phyloP scores from a whole-genome alignment of 2,329 filamentous ascomycete species.

The Pyrenochaeta sp. region DNA sequence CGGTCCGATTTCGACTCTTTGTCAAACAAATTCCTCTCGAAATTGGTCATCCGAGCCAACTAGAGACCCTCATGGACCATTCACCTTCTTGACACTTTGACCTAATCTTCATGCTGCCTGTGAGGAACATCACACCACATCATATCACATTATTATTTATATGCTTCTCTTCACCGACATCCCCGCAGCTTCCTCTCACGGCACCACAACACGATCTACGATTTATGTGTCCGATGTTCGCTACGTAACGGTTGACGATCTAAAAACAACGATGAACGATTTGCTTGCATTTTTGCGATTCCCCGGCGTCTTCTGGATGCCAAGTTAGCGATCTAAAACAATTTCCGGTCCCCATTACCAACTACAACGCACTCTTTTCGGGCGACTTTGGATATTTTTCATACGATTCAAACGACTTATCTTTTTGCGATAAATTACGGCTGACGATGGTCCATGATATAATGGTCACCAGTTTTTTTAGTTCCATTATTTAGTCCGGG shows the following conservation, averaged over 20 bases:
- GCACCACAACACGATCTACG: constrained; percentile 38
- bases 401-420: constrained; percentile 29
- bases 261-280: constrained; percentile 42
- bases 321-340: constrained; percentile 39
- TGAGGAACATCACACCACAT: no score
- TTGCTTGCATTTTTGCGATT: constrained; percentile 45
- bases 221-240: constrained; percentile 42
- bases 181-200: constrained; percentile 34
- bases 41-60: constrained; percentile 94
- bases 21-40: constrained; percentile 96
- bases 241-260: constrained; percentile 44
- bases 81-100: constrained; percentile 8
- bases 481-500: no score
- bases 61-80: constrained; percentile 49
- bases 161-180: constrained; percentile 33
- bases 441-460: constrained; percentile 38
- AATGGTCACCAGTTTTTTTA: constrained; percentile 28
- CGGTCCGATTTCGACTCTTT: constrained; percentile 91
- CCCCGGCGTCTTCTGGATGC: constrained; percentile 45
- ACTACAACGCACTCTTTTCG: constrained; percentile 40
- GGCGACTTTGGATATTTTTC: constrained; percentile 31
- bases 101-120: constrained; percentile 21
- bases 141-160: constrained; percentile 19
- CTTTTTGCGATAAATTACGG: constrained; percentile 24
- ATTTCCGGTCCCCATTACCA: constrained; percentile 28